Percentiles rank a stretch among this genome's conserved stretches.
These are phyloP conservation scores for Pythium chondricola DNA, from an alignment of 352 stramenopile species.

Conservation along the genomic window DNA sequence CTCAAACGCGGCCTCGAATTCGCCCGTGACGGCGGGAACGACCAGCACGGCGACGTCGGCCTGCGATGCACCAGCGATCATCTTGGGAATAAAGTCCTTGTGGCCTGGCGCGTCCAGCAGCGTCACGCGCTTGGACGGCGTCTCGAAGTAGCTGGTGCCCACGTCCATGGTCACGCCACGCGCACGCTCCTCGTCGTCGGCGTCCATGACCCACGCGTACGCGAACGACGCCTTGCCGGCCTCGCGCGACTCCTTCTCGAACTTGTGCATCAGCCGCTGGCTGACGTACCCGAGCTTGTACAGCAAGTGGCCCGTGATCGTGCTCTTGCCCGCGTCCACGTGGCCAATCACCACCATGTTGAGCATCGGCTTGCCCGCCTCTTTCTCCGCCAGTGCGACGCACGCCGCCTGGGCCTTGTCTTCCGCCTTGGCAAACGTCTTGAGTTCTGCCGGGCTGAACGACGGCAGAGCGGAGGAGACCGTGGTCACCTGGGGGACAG, in stretches of 20 bases:
- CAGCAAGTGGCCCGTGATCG: conserved; percentile 94
- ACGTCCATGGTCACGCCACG: conserved; percentile 98
- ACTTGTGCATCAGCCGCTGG: conserved; percentile 88
- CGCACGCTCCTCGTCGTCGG: conserved; percentile 82
- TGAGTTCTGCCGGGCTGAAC: conserved; percentile 43
- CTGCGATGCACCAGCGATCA: conserved; percentile 94
- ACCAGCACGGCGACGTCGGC: conserved; percentile 92
- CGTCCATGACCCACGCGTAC: conserved; percentile 94
- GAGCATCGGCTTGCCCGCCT: conserved; percentile 74
- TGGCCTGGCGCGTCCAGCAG: conserved; percentile 96
- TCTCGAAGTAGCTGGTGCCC: conserved; percentile 91
- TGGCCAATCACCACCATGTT: conserved; percentile 96
- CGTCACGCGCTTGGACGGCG: conserved; percentile 87
- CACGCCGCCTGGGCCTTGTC: conserved; percentile 60
- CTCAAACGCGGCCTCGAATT: conserved; percentile 95
- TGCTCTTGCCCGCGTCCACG: conserved; percentile 97
- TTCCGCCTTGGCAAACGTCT: conserved; percentile 62
- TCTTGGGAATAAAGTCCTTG: conserved; percentile 96
- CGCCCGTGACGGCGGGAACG: conserved; percentile 90
- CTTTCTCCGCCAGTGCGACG: conserved; percentile 31
- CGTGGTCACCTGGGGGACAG: background rate
- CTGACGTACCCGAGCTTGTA: conserved; percentile 87
- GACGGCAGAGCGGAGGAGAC: conserved; percentile 15
- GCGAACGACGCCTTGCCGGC: conserved; percentile 94
- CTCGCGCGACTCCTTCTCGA: conserved; percentile 86